Evolutionary conservation across 1,139 yeast species (phyloP).

Genomic region (Geotrichum cucujoidarum): DNA sequence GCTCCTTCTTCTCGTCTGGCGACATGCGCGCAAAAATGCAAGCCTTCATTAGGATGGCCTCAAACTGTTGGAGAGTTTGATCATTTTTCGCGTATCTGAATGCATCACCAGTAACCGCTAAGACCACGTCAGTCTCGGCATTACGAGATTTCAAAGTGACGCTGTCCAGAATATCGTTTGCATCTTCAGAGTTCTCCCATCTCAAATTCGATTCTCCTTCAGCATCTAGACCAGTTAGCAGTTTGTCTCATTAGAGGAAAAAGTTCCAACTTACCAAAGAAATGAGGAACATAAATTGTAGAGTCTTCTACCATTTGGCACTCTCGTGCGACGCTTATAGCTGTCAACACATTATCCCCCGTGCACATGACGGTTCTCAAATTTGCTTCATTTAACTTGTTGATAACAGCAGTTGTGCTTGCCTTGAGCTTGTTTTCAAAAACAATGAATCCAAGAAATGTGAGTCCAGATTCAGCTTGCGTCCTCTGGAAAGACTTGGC

Average conservation of each 20-base stretch:
- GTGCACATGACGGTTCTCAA: conserved; percentile 93
- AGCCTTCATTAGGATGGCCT: conserved; percentile 64
- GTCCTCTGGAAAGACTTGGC: conserved; percentile 47
- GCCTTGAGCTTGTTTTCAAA: conserved; percentile 86
- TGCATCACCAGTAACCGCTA: conserved; percentile 91
- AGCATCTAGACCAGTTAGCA: conserved; percentile 15
- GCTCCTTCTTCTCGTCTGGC: conserved; percentile 95
- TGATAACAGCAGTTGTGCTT: conserved; percentile 58
- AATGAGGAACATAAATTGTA: conserved; percentile 65
- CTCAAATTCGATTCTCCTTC: conserved; percentile 22
- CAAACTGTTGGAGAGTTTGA: conserved; percentile 38
- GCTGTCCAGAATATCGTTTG: conserved; percentile 48
- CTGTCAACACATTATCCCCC: conserved; percentile 92
- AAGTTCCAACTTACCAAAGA: conserved; percentile 28
- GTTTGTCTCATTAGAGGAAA: conserved; percentile 1
- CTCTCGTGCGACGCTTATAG: conserved; percentile 86
- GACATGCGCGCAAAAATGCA: conserved; percentile 94
- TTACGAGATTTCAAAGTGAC: conserved; percentile 43
- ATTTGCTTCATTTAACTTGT: conserved; percentile 56
- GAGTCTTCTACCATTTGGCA: conserved; percentile 56
- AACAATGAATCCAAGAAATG: conserved; percentile 79
- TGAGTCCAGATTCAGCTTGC: conserved; percentile 60
- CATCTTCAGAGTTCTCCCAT: conserved; percentile 41
- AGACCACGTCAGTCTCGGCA: conserved; percentile 45
- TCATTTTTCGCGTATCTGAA: conserved; percentile 65